Evolutionary conservation across 1,284 basidiomycete species (phyloP).

Genomic region (Sanguinoderma infundibulare): DNA sequence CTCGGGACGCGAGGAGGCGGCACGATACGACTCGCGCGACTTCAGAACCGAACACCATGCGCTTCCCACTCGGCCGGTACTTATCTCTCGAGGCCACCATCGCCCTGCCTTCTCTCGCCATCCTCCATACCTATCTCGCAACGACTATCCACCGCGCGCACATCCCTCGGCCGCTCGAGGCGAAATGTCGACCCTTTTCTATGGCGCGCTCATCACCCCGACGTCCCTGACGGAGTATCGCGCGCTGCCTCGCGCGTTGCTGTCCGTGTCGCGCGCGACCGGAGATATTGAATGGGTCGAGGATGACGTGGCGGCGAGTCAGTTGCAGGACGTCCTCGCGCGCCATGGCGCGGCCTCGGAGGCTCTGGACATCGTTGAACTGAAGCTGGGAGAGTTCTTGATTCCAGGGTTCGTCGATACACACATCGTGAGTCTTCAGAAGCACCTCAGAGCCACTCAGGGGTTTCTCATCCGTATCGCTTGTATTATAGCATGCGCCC

Average conservation of each 20-base stretch:
- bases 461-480: conserved; percentile 1
- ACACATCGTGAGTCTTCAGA: conserved; percentile 68
- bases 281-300: conserved; percentile 77
- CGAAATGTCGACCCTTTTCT: conserved; percentile 52
- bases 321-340: conserved; percentile 49
- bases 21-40: no score
- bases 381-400: conserved; percentile 78
- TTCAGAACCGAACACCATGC: no score
- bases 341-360: conserved; percentile 40
- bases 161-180: background rate
- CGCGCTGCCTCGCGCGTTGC: conserved; percentile 58
- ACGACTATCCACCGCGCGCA: background rate
- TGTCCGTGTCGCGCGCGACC: conserved; percentile 54
- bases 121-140: background rate
- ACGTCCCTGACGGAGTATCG: conserved; percentile 55
- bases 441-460: background rate
- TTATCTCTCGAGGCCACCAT: no score
- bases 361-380: conserved; percentile 45
- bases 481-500: conserved; percentile 72
- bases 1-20: background rate
- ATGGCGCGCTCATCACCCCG: conserved; percentile 74
- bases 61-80: background rate
- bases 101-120: background rate
- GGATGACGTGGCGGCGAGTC: conserved; percentile 50
- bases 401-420: conserved; percentile 92